Conservation (phyloP, 495 filamentous ascomycete genomes). For the Penicillium cosmopolitanum region DNA sequence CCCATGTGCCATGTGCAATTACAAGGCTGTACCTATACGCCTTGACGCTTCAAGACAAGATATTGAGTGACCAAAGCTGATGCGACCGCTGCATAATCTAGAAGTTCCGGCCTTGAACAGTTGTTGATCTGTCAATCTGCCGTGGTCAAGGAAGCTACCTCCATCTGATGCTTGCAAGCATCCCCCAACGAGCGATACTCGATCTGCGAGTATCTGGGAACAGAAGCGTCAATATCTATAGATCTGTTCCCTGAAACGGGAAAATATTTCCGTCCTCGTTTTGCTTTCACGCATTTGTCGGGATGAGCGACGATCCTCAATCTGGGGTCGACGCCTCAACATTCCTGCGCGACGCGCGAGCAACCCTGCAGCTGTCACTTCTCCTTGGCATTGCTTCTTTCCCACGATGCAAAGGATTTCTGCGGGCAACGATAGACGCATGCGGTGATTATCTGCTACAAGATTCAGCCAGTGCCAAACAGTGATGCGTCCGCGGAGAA, state of each 20-base stretch:
- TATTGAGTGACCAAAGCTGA: too few relatives aligned
- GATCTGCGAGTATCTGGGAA: neutral
- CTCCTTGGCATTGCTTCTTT: conserved; percentile 1
- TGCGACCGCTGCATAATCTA: too few relatives aligned
- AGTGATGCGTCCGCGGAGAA: neutral
- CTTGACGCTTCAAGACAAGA: too few relatives aligned
- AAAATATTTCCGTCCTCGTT: neutral
- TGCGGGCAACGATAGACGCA: neutral
- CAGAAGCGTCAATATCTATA: neutral
- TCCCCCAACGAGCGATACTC: neutral
- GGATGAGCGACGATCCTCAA: neutral
- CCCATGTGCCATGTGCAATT: too few relatives aligned
- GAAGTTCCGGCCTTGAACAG: too few relatives aligned
- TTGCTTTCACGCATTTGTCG: conserved; percentile 5
- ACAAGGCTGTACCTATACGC: too few relatives aligned
- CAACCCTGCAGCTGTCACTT: conserved; percentile 3
- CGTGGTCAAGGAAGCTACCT: too few relatives aligned
- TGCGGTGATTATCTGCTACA: neutral
- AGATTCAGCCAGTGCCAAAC: neutral
- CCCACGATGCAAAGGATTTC: neutral
- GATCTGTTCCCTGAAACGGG: neutral
- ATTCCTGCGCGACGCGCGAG: conserved; percentile 9
- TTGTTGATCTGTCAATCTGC: too few relatives aligned
- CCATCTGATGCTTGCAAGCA: neutral
- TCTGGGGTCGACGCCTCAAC: conserved; percentile 8